These are phyloP conservation scores for Colletotrichum sp. DNA, from an alignment of 2,329 filamentous ascomycete genomes.

Conservation along the genomic window DNA sequence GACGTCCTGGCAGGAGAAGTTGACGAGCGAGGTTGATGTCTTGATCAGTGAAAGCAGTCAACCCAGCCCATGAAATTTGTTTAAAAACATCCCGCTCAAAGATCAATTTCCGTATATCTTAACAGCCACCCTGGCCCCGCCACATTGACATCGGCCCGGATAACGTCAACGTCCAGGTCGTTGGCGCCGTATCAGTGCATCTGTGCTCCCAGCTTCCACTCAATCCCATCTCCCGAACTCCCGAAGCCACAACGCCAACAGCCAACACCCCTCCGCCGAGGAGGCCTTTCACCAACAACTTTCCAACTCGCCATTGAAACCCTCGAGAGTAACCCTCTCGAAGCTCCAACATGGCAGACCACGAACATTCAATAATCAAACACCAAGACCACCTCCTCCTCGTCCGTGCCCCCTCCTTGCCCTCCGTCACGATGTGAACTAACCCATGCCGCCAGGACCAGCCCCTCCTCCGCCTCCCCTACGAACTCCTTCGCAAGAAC, in stretches of 20 bases:
- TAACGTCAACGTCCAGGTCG: conserved; percentile 4
- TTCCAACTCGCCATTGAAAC: background rate
- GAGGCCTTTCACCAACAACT: background rate
- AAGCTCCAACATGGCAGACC: conserved; percentile 58
- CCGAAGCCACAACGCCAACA: background rate
- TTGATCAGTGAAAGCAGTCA: background rate
- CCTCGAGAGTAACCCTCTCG: background rate
- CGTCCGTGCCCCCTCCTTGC: conserved; percentile 42
- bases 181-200: conserved; percentile 1
- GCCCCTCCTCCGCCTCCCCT: conserved; percentile 88
- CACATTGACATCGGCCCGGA: conserved; percentile 5
- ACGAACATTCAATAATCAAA: conserved; percentile 71
- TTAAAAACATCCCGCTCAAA: background rate
- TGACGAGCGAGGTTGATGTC: background rate
- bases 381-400: conserved; percentile 79
- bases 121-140: conserved; percentile 1
- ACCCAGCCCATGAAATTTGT: background rate
- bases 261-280: background rate
- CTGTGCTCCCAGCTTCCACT: conserved; percentile 11
- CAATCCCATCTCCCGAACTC: background rate
- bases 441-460: conserved; percentile 70
- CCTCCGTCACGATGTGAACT: background rate
- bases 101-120: background rate
- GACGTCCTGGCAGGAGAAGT: background rate
- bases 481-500: conserved; percentile 92